phyloP scores from a whole-genome alignment of 164 flowering plant genomes.

The Aristolochia californica region DNA sequence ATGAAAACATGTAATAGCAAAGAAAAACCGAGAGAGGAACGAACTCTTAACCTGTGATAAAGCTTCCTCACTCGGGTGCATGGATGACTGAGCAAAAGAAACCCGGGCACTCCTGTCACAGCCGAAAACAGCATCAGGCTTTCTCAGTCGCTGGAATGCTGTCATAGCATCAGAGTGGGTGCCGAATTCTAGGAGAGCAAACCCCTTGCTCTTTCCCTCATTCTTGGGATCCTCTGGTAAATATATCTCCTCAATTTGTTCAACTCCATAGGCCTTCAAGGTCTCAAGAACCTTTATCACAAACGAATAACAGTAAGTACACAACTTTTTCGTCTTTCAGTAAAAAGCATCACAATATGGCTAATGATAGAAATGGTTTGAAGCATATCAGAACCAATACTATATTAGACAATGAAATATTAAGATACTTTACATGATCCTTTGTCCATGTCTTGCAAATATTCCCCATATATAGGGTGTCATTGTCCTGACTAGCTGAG shows the following conservation, averaged over 20 bases:
- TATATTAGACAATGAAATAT: not conserved
- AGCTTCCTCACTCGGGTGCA: constrained; percentile 30
- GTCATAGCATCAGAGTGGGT: constrained; percentile 29
- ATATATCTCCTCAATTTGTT: constrained; percentile 21
- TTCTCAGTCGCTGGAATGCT: constrained; percentile 29
- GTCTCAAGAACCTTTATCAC: constrained; percentile 21
- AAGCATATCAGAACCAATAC: not conserved
- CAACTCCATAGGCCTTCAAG: constrained; percentile 22
- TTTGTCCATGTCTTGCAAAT: constrained; percentile 36
- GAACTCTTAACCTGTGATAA: constrained; percentile 25
- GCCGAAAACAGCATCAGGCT: constrained; percentile 39
- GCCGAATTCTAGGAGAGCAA: constrained; percentile 29
- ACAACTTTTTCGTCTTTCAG: not conserved
- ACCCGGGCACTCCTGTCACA: constrained; percentile 32
- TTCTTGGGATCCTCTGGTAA: constrained; percentile 28
- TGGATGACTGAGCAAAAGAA: constrained; percentile 23
- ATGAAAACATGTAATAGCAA: not conserved
- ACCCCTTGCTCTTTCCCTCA: constrained; percentile 29
- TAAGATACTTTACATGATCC: constrained; percentile 19
- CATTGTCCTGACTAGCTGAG: constrained; percentile 31
- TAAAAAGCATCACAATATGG: no score
- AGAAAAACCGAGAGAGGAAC: not conserved
- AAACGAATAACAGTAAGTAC: not conserved
- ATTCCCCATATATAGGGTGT: constrained; percentile 33
- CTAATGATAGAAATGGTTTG: no score